phyloP scores from a whole-genome alignment of 139 green algal species.

The Closterium sp. region DNA sequence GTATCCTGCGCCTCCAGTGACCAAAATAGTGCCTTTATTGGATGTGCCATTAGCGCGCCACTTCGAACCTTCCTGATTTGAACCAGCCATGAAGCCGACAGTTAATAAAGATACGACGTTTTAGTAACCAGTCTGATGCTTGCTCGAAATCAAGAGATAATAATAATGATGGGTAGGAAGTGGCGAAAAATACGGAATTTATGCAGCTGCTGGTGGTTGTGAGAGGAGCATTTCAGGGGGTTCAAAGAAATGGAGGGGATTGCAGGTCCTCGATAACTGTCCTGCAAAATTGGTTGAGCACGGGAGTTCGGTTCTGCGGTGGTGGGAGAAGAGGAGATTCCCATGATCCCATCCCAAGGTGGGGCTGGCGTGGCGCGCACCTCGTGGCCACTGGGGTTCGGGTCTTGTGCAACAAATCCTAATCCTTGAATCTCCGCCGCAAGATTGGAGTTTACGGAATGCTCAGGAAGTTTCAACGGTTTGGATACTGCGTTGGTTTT shows the following conservation, averaged over 20 bases:
- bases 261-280: too few species aligned
- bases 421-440: background rate
- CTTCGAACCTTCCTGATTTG: background rate
- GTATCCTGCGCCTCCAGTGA: background rate
- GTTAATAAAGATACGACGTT: background rate
- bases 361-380: background rate
- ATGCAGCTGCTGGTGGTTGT: too few species aligned
- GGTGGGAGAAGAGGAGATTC: background rate
- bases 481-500: background rate
- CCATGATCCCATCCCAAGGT: too few species aligned
- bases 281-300: background rate
- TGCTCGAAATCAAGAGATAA: too few species aligned
- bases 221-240: too few species aligned
- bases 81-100: background rate
- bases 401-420: background rate
- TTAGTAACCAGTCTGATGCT: too few species aligned
- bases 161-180: too few species aligned
- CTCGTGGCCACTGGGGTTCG: background rate
- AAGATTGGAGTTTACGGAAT: background rate
- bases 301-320: background rate
- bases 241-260: too few species aligned
- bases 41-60: background rate
- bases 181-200: too few species aligned
- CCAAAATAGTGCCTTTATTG: background rate
- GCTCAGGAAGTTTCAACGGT: background rate